Evolutionary conservation across 805 yeast species (phyloP).

Genomic region (Hanseniaspora vineae): DNA sequence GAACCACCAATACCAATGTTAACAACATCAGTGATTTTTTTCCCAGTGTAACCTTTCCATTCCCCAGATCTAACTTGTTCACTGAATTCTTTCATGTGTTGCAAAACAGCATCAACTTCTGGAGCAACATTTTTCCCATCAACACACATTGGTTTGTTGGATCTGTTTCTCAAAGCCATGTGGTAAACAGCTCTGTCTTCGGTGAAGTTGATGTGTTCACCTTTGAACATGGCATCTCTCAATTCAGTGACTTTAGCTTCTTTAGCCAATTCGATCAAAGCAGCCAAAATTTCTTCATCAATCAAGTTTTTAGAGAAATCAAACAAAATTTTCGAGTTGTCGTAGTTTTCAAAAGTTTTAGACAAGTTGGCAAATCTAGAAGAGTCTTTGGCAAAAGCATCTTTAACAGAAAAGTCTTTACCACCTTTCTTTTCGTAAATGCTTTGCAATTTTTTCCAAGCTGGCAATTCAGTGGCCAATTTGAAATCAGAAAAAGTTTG

Average conservation of each 20-base stretch:
- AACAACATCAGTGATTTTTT: slow-evolving; percentile 83
- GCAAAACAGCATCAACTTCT: slow-evolving; percentile 81
- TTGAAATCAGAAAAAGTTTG: slow-evolving; percentile 36
- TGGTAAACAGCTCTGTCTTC: slow-evolving; percentile 97
- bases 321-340: slow-evolving; percentile 78
- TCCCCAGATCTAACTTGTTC: slow-evolving; percentile 80
- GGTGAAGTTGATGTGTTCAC: slow-evolving; percentile 89
- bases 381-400: slow-evolving; percentile 65
- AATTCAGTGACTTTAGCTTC: slow-evolving; percentile 80
- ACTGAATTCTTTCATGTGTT: slow-evolving; percentile 94
- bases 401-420: slow-evolving; percentile 56
- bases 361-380: slow-evolving; percentile 66
- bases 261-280: slow-evolving; percentile 67
- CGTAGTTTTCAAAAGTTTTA: slow-evolving; percentile 69
- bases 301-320: slow-evolving; percentile 93
- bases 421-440: slow-evolving; percentile 57
- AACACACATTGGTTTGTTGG: slow-evolving; percentile 70
- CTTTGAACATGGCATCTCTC: slow-evolving; percentile 85
- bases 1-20: slow-evolving; percentile 99
- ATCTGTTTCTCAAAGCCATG: slow-evolving; percentile 90
- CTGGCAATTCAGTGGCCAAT: slow-evolving; percentile 59
- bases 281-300: slow-evolving; percentile 63
- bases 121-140: slow-evolving; percentile 85
- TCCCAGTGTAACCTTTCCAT: slow-evolving; percentile 97
- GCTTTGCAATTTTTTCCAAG: slow-evolving; percentile 70